These are phyloP conservation scores for Moricandia arvensis DNA, from an alignment of 345 rosid genomes.

Conservation along the genomic window DNA sequence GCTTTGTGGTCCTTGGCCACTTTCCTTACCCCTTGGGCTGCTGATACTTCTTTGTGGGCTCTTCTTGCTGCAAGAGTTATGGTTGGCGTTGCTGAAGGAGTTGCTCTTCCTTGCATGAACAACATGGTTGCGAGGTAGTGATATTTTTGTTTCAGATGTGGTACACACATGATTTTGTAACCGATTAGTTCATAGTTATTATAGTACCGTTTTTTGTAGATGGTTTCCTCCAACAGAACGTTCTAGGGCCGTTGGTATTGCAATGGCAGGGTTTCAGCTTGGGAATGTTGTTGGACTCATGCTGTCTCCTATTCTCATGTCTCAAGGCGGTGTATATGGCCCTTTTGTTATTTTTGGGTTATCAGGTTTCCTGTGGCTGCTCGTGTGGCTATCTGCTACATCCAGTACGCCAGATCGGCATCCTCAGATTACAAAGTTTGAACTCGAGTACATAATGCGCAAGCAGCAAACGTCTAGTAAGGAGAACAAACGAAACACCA, in stretches of 20 bases:
- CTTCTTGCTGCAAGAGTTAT: slow-evolving; percentile 69
- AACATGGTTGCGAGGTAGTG: slow-evolving; percentile 90
- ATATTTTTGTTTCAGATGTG: slow-evolving; percentile 26
- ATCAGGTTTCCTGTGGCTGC: slow-evolving; percentile 90
- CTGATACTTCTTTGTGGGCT: slow-evolving; percentile 72
- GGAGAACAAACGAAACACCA: slow-evolving; percentile 45
- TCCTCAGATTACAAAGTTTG: slow-evolving; percentile 81
- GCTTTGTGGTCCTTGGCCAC: slow-evolving; percentile 93
- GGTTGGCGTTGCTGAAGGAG: slow-evolving; percentile 97
- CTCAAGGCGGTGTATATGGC: slow-evolving; percentile 81
- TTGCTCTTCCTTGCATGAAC: slow-evolving; percentile 98
- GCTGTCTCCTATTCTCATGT: slow-evolving; percentile 90
- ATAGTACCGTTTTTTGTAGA: slow-evolving; percentile 48
- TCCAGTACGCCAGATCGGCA: slow-evolving; percentile 66
- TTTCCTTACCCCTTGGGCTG: slow-evolving; percentile 94
- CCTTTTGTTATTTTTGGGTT: slow-evolving; percentile 92
- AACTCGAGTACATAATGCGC: slow-evolving; percentile 63
- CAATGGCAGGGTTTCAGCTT: slow-evolving; percentile 95
- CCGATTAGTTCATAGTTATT: slow-evolving; percentile 19
- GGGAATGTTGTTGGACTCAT: slow-evolving; percentile 87
- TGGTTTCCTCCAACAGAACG: slow-evolving; percentile 97
- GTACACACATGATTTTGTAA: background rate
- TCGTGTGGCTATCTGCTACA: slow-evolving; percentile 90
- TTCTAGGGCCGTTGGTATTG: slow-evolving; percentile 87
- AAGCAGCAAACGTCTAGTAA: slow-evolving; percentile 44